phyloP scores from a whole-genome alignment of 176 grass and related monocot species.

The Juncus effusus region DNA sequence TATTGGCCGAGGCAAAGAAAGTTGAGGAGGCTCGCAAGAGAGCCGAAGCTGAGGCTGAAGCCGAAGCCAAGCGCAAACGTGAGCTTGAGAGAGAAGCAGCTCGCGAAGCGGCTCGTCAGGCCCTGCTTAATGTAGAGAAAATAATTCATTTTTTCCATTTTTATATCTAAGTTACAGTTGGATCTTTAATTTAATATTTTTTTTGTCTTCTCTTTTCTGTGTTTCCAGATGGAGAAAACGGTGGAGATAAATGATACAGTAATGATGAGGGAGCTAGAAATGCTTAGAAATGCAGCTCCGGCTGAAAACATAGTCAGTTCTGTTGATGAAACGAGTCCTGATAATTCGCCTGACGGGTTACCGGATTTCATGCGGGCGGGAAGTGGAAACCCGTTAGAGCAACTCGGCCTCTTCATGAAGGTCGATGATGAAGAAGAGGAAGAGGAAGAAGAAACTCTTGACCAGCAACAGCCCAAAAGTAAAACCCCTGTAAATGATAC shows the following conservation, averaged over 20 bases:
- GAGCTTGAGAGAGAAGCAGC: slow-evolving; percentile 82
- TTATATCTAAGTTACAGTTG: not conserved
- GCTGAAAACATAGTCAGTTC: slow-evolving; percentile 60
- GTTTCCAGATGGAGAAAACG: slow-evolving; percentile 76
- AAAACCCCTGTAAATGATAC: slow-evolving; percentile 34
- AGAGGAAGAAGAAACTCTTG: slow-evolving; percentile 41
- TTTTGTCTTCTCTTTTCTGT: not conserved
- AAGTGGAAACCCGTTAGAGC: slow-evolving; percentile 57
- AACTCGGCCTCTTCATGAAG: slow-evolving; percentile 93
- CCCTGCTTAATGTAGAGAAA: slow-evolving; percentile 53
- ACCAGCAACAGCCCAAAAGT: slow-evolving; percentile 24
- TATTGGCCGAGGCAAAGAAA: slow-evolving; percentile 87
- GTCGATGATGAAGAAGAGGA: slow-evolving; percentile 87
- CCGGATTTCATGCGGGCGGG: slow-evolving; percentile 47
- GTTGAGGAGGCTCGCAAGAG: slow-evolving; percentile 73
- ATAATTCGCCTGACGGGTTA: slow-evolving; percentile 60
- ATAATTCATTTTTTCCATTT: not conserved
- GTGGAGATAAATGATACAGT: slow-evolving; percentile 76
- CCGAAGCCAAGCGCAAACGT: slow-evolving; percentile 71
- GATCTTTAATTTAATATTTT: slow-evolving; percentile 15
- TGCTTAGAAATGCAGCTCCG: slow-evolving; percentile 53
- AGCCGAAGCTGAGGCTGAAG: slow-evolving; percentile 72
- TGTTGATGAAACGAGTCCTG: slow-evolving; percentile 70
- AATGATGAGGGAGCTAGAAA: slow-evolving; percentile 75
- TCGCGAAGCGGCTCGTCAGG: slow-evolving; percentile 79